Conservation (phyloP, 2,329 filamentous ascomycete species). For the Bipolaris sorokiniana region DNA sequence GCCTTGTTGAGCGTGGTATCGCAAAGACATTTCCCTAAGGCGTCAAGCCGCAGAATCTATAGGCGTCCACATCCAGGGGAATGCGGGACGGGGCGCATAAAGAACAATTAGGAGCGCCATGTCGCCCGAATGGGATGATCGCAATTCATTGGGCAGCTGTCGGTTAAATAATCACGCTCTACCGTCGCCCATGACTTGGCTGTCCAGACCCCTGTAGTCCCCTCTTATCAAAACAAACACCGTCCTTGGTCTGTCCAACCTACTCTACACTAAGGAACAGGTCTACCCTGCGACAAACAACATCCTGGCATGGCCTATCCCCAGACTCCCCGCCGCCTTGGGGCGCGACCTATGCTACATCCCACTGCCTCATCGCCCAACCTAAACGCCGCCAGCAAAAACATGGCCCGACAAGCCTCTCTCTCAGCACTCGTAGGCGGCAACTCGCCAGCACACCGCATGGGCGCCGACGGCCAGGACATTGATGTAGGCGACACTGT, state of each 20-base stretch:
- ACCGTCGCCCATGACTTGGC: constrained; percentile 8
- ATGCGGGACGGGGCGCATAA: background rate
- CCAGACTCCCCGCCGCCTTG: constrained; percentile 51
- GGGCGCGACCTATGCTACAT: constrained; percentile 50
- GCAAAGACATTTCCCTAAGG: background rate
- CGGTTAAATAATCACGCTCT: constrained; percentile 16
- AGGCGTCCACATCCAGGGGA: too few species aligned
- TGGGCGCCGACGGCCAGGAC: constrained; percentile 56
- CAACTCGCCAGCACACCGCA: constrained; percentile 48
- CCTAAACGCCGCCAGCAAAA: constrained; percentile 50
- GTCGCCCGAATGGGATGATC: constrained; percentile 1
- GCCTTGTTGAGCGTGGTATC: background rate
- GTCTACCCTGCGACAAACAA: constrained; percentile 15
- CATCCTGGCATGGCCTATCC: constrained; percentile 45
- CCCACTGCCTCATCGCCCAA: constrained; percentile 53
- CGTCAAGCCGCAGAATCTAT: too few species aligned
- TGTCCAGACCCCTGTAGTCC: constrained; percentile 10
- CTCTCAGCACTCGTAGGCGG: constrained; percentile 70
- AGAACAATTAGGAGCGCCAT: constrained; percentile 2
- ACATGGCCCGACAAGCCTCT: constrained; percentile 72
- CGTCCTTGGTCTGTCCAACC: constrained; percentile 18
- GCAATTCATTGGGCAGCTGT: constrained; percentile 12
- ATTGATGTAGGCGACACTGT: constrained; percentile 81
- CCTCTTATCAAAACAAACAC: constrained; percentile 23
- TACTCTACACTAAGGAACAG: constrained; percentile 17